These are phyloP conservation scores for Aspergillus vadensis DNA, from an alignment of 2,329 filamentous ascomycete species.

Conservation along the genomic window DNA sequence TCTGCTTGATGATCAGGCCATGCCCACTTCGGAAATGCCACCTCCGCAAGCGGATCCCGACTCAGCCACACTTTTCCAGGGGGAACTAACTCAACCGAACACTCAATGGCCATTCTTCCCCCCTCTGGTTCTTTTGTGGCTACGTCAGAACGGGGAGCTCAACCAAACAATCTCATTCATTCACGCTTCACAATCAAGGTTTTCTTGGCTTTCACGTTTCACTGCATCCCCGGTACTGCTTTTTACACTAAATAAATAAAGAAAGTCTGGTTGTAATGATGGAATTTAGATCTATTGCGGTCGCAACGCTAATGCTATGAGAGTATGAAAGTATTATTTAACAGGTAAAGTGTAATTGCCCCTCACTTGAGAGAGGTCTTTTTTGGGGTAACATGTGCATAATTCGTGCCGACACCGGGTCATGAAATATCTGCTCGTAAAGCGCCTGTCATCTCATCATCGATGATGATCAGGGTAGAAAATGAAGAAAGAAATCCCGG, in stretches of 20 bases:
- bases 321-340: neutral
- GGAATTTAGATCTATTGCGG: neutral
- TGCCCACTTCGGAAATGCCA: conserved; percentile 1
- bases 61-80: neutral
- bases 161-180: too few relatives aligned
- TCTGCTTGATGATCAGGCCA: neutral
- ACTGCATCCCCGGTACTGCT: too few relatives aligned
- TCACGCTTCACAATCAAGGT: too few relatives aligned
- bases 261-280: neutral
- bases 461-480: neutral
- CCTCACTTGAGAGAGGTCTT: neutral
- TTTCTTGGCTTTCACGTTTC: too few relatives aligned
- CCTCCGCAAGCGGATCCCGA: conserved; percentile 2
- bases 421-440: conserved; percentile 11
- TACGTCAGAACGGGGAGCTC: too few relatives aligned
- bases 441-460: neutral
- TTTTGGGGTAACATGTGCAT: conserved; percentile 10
- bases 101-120: too few relatives aligned
- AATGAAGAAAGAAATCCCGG: neutral
- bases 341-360: neutral
- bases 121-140: too few relatives aligned
- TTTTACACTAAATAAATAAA: too few relatives aligned
- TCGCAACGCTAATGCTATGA: neutral
- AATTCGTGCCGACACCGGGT: conserved; percentile 12
- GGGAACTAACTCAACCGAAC: neutral